These are phyloP conservation scores for Hippophae tibetana DNA, from an alignment of 306 rosid genomes.

Conservation along the genomic window DNA sequence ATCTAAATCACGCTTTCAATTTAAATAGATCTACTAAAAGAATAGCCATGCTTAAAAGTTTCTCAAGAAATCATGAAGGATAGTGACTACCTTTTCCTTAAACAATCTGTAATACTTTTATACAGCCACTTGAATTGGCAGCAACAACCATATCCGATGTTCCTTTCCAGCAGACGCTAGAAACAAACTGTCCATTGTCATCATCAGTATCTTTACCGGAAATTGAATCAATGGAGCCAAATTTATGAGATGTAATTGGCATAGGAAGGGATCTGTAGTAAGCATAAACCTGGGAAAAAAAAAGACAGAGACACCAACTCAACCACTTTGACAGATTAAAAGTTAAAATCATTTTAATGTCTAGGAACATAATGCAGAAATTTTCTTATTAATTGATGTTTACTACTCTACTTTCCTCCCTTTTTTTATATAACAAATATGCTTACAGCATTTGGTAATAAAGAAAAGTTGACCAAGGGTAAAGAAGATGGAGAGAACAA, in stretches of 20 bases:
- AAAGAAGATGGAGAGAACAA: no score
- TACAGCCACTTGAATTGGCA: constrained; percentile 85
- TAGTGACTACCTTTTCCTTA: constrained; percentile 17
- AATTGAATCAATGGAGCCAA: constrained; percentile 75
- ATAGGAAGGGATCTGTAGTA: constrained; percentile 73
- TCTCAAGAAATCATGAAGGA: constrained; percentile 7
- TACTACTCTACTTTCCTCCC: not conserved
- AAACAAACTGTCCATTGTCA: constrained; percentile 77
- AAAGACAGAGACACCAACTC: constrained; percentile 6
- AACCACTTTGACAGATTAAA: not conserved
- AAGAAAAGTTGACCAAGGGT: no score
- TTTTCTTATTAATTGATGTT: not conserved
- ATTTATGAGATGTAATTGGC: constrained; percentile 79
- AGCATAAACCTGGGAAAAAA: constrained; percentile 59
- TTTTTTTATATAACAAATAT: no score
- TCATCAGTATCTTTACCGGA: constrained; percentile 83
- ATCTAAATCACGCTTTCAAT: no score
- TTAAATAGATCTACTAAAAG: no score
- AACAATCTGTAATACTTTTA: constrained; percentile 76
- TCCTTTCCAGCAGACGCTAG: constrained; percentile 94
- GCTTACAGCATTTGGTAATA: no score
- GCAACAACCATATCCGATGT: constrained; percentile 76
- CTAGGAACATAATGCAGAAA: not conserved
- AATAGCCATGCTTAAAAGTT: not conserved
- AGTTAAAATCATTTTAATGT: not conserved